Percentiles rank a stretch among this genome's conserved stretches.
phyloP scores from a whole-genome alignment of 805 yeast species.

The Myxozyma geophila region DNA sequence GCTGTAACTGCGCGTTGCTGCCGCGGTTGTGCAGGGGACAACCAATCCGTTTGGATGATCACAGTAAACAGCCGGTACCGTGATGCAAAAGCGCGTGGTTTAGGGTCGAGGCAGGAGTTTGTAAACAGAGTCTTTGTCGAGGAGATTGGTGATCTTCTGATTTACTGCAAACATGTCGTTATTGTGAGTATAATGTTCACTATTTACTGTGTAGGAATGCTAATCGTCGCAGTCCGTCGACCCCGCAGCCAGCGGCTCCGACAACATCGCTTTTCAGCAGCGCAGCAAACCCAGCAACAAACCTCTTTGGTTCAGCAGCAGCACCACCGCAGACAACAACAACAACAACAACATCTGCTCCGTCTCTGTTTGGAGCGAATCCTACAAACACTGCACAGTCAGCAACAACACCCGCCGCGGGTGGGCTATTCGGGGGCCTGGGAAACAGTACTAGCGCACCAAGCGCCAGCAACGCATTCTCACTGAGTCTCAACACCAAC shows the following conservation, averaged over 20 bases:
- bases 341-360: neutral
- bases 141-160: too few species aligned
- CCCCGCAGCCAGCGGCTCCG: conserved; percentile 10
- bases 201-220: neutral
- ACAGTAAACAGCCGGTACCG: neutral
- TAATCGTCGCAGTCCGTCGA: neutral
- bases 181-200: conserved; percentile 1
- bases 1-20: neutral
- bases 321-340: neutral
- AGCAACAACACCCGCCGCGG: neutral
- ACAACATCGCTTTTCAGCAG: conserved; percentile 25
- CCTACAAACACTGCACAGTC: neutral
- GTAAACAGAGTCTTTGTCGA: neutral
- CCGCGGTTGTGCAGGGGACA: conserved; percentile 2
- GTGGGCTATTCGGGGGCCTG: neutral
- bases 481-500: neutral
- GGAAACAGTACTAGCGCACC: neutral
- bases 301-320: conserved; percentile 5
- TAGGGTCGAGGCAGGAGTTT: neutral
- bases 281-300: conserved; percentile 16
- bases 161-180: conserved; percentile 6
- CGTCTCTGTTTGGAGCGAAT: conserved; percentile 4
- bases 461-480: neutral
- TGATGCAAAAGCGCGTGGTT: neutral
- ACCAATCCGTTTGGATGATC: neutral